Conservation (phyloP, 2,329 filamentous ascomycete species). For the Graphium sp. region DNA sequence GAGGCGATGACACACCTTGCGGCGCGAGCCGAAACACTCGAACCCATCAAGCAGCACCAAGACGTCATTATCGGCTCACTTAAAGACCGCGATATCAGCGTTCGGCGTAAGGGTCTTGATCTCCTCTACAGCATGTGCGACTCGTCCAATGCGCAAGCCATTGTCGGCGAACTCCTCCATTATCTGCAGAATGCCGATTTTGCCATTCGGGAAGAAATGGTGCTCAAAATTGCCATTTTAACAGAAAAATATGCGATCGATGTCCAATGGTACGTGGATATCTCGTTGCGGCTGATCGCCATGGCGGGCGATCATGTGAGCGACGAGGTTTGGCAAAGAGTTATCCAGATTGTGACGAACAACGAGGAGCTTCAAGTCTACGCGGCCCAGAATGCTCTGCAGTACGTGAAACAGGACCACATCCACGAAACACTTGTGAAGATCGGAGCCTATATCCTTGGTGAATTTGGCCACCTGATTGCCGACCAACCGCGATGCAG, state of each 20-base stretch:
- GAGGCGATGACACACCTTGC: slow-evolving; percentile 98
- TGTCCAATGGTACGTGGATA: slow-evolving; percentile 98
- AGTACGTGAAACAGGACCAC: slow-evolving; percentile 82
- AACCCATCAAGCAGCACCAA: slow-evolving; percentile 96
- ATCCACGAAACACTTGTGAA: slow-evolving; percentile 97
- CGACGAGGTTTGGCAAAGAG: slow-evolving; percentile 97
- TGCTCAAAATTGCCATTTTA: slow-evolving; percentile 93
- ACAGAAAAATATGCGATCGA: slow-evolving; percentile 98
- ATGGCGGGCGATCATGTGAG: slow-evolving; percentile 98
- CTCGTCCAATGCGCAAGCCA: slow-evolving; percentile 78
- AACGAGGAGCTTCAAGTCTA: slow-evolving; percentile 97
- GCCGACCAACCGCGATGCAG: slow-evolving; percentile 85
- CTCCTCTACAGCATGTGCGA: slow-evolving; percentile 99
- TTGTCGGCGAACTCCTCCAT: slow-evolving; percentile 83
- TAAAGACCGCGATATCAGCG: slow-evolving; percentile 91
- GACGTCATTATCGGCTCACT: slow-evolving; percentile 88
- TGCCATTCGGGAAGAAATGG: slow-evolving; percentile 97
- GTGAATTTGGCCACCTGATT: slow-evolving; percentile 92
- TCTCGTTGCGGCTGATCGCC: slow-evolving; percentile 81
- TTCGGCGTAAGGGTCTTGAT: slow-evolving; percentile 87
- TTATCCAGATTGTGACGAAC: slow-evolving; percentile 97
- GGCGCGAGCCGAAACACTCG: slow-evolving; percentile 79
- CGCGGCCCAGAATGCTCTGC: slow-evolving; percentile 80
- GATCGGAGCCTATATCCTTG: slow-evolving; percentile 89
- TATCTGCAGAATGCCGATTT: slow-evolving; percentile 96